Conservation (phyloP, 768 basidiomycete species). For the Boletus rubroflammeus region DNA sequence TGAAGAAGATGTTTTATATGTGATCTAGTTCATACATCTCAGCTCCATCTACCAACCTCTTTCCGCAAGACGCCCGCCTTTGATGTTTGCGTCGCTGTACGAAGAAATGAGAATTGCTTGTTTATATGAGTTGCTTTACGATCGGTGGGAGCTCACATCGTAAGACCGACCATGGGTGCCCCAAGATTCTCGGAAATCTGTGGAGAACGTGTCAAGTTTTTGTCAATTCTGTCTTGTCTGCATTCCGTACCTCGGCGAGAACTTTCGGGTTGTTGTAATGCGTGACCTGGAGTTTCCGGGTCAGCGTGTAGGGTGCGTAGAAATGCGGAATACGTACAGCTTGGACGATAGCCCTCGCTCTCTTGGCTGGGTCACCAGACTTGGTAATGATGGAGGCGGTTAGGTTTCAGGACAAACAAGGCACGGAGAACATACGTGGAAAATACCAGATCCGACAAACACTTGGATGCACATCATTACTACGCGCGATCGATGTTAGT, state of each 20-base stretch:
- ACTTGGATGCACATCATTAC: conserved; percentile 44
- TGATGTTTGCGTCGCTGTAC: conserved; percentile 57
- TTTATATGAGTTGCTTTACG: background rate
- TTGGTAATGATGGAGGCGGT: conserved; percentile 29
- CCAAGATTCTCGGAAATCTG: conserved; percentile 82
- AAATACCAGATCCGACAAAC: conserved; percentile 97
- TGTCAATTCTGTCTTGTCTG: background rate
- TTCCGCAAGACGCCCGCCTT: conserved; percentile 66
- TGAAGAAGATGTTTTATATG: conserved; percentile 34
- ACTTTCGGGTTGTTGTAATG: conserved; percentile 94
- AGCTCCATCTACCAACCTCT: conserved; percentile 55
- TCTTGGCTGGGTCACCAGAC: conserved; percentile 91
- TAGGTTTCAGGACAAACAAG: background rate
- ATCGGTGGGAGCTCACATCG: conserved; percentile 55
- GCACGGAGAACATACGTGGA: conserved; percentile 61
- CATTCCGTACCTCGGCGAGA: conserved; percentile 68
- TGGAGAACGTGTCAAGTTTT: conserved; percentile 1
- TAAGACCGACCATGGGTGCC: conserved; percentile 89
- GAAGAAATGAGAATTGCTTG: background rate
- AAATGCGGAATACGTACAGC: conserved; percentile 51
- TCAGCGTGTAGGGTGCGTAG: conserved; percentile 1
- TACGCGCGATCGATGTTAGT: background rate
- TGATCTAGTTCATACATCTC: conserved; percentile 17
- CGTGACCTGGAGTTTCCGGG: conserved; percentile 54
- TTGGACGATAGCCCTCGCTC: conserved; percentile 94